Percentiles rank a stretch among this genome's conserved stretches.
phyloP scores from a whole-genome alignment of 1,284 basidiomycete genomes.

The Ceratobasidium sp. region DNA sequence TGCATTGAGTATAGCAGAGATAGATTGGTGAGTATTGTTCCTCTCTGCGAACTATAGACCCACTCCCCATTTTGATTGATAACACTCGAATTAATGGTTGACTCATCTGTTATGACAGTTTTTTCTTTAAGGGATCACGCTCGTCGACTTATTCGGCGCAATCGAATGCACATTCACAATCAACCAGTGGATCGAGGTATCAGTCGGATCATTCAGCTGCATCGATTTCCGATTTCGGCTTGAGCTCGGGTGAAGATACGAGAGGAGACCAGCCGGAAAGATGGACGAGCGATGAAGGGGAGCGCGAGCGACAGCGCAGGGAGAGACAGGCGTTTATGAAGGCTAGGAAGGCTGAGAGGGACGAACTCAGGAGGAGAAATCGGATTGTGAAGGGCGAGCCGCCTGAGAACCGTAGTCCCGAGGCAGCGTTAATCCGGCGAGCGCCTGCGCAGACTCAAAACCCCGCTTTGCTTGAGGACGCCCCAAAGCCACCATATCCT shows the following conservation, averaged over 20 bases:
- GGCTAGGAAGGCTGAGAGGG: slow-evolving; percentile 24
- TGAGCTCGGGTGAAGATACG: slow-evolving; percentile 12
- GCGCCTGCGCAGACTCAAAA: slow-evolving; percentile 3
- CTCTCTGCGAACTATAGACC: neutral
- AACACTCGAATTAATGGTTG: neutral
- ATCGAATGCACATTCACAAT: slow-evolving; percentile 3
- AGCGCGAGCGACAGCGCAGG: slow-evolving; percentile 34
- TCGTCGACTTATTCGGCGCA: slow-evolving; percentile 36
- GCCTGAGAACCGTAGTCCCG: neutral
- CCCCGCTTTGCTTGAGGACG: neutral
- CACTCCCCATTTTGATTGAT: slow-evolving; percentile 33
- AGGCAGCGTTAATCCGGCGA: slow-evolving; percentile 3
- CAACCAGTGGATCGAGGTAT: neutral
- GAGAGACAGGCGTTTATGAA: slow-evolving; percentile 34
- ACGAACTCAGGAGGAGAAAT: slow-evolving; percentile 15
- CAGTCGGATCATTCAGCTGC: slow-evolving; percentile 8
- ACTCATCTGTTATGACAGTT: slow-evolving; percentile 26
- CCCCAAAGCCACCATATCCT: neutral
- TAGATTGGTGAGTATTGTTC: slow-evolving; percentile 37
- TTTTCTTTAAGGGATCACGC: slow-evolving; percentile 39
- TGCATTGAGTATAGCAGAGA: slow-evolving; percentile 36
- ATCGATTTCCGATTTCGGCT: neutral
- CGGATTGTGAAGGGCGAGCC: neutral
- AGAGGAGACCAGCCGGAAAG: slow-evolving; percentile 1
- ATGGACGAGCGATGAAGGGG: slow-evolving; percentile 27